phyloP scores from a whole-genome alignment of 2,329 filamentous ascomycete species.

The Penicillium expansum region DNA sequence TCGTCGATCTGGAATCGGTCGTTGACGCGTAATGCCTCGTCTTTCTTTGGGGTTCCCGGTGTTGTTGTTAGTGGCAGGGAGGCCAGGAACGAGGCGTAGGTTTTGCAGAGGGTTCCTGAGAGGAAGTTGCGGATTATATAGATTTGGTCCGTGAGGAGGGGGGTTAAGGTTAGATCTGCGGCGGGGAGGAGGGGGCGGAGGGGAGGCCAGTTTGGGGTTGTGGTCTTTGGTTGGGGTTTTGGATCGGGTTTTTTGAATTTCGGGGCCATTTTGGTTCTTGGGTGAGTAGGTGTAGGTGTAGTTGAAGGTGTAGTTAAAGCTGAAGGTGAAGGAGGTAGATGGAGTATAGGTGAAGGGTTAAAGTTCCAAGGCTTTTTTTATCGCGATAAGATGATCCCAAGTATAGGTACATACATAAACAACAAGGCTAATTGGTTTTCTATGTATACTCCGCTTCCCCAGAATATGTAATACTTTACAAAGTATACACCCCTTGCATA shows the following conservation, averaged over 20 bases:
- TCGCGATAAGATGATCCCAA: slow-evolving; percentile 3
- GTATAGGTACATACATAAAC: too few relatives aligned
- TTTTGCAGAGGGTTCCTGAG: slow-evolving; percentile 69
- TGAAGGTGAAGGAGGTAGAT: not conserved
- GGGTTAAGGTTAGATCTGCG: slow-evolving; percentile 59
- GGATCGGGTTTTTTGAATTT: slow-evolving; percentile 19
- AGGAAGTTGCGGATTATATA: slow-evolving; percentile 72
- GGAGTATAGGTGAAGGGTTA: not conserved
- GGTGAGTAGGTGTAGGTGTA: not conserved
- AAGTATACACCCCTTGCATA: not conserved
- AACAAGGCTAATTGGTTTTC: not conserved
- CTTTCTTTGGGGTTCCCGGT: slow-evolving; percentile 72
- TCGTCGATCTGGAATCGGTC: slow-evolving; percentile 85
- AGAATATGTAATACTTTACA: not conserved
- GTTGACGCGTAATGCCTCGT: slow-evolving; percentile 80
- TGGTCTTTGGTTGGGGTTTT: slow-evolving; percentile 14
- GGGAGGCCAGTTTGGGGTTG: slow-evolving; percentile 64
- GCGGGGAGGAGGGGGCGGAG: slow-evolving; percentile 68
- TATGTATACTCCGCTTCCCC: not conserved
- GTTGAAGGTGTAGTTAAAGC: not conserved
- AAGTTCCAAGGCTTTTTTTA: not conserved
- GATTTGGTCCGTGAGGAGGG: slow-evolving; percentile 64
- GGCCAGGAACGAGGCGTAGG: slow-evolving; percentile 70
- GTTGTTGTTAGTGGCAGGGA: slow-evolving; percentile 73
- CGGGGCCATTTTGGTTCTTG: slow-evolving; percentile 8